A percentile compares a stretch with the other conserved stretches of the same genome.
Evolutionary conservation across 2,329 filamentous ascomycete species (phyloP).

Genomic region (Phyllosticta citribraziliensis): DNA sequence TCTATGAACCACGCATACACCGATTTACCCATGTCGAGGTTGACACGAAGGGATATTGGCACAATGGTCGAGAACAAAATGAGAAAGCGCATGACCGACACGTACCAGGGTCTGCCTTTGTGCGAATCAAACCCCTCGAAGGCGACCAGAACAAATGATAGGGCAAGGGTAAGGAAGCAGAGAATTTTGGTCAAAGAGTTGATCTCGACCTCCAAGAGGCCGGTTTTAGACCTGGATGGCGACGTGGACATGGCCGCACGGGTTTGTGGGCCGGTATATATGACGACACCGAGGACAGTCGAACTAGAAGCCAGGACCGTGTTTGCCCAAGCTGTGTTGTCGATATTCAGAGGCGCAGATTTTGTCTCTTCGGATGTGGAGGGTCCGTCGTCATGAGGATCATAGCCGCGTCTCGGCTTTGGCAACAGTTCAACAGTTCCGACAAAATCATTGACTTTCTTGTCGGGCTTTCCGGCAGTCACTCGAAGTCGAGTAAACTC

Average conservation of each 20-base stretch:
- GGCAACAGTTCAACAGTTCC: slow-evolving; percentile 74
- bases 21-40: slow-evolving; percentile 93
- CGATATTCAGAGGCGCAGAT: slow-evolving; percentile 73
- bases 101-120: slow-evolving; percentile 69
- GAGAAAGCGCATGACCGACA: slow-evolving; percentile 95
- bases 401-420: slow-evolving; percentile 39
- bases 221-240: slow-evolving; percentile 84
- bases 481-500: slow-evolving; percentile 61
- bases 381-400: slow-evolving; percentile 25
- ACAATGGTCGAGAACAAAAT: slow-evolving; percentile 99
- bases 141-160: slow-evolving; percentile 82
- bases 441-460: slow-evolving; percentile 86
- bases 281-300: slow-evolving; percentile 74
- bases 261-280: slow-evolving; percentile 93
- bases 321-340: slow-evolving; percentile 98
- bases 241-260: slow-evolving; percentile 89
- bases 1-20: slow-evolving; percentile 96
- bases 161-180: slow-evolving; percentile 72
- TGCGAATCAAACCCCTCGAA: slow-evolving; percentile 68
- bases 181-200: slow-evolving; percentile 95
- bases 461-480: slow-evolving; percentile 82
- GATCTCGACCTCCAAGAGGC: slow-evolving; percentile 89
- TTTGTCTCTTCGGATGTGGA: slow-evolving; percentile 26
- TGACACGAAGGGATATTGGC: slow-evolving; percentile 90
- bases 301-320: slow-evolving; percentile 92